Conservation (phyloP, 192 early-diverging fungal species). For the Globomyces pollinis-pini region DNA sequence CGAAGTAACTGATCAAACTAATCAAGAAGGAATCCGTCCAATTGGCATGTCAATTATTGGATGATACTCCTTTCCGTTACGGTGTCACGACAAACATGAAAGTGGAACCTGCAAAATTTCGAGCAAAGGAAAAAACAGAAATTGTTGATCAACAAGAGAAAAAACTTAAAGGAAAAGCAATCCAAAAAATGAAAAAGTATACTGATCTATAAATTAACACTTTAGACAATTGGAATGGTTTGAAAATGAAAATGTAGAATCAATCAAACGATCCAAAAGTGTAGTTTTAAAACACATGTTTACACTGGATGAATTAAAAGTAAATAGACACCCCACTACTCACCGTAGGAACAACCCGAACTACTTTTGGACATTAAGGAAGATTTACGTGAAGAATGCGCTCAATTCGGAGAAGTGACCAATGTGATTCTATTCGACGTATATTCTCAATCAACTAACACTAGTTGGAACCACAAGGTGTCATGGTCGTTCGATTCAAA, state of each 20-base stretch:
- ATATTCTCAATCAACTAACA: constrained; percentile 31
- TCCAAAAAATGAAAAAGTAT: constrained; percentile 70
- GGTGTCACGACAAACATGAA: constrained; percentile 57
- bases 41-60: constrained; percentile 75
- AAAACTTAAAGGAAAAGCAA: constrained; percentile 31
- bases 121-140: constrained; percentile 23
- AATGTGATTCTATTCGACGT: constrained; percentile 93
- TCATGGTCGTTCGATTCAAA: constrained; percentile 84
- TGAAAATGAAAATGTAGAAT: constrained; percentile 68
- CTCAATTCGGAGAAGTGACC: constrained; percentile 87
- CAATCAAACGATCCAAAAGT: constrained; percentile 61
- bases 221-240: constrained; percentile 85
- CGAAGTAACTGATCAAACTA: too few species aligned
- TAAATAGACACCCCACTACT: constrained; percentile 24
- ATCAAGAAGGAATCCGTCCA: constrained; percentile 83
- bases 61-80: constrained; percentile 74
- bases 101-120: constrained; percentile 47
- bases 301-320: constrained; percentile 78
- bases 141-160: constrained; percentile 21
- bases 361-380: constrained; percentile 86
- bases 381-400: constrained; percentile 89
- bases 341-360: constrained; percentile 64
- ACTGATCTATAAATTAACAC: constrained; percentile 6
- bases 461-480: constrained; percentile 57
- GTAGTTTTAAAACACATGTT: constrained; percentile 97